Conservation (phyloP, 2,329 filamentous ascomycete species). For the Monilinia aucupariae region DNA sequence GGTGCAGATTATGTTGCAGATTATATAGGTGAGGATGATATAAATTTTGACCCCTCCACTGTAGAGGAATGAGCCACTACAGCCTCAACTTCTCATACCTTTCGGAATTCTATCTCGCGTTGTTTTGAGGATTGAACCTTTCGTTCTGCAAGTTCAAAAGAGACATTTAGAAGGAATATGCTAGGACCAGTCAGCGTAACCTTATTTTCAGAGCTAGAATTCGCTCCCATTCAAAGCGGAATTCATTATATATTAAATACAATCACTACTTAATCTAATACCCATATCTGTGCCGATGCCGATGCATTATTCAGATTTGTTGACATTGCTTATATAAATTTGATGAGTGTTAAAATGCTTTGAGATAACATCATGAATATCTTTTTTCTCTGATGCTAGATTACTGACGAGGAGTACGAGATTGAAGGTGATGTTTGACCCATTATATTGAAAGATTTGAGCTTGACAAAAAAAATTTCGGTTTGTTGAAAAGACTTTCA, state of each 20-base stretch:
- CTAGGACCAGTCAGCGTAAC: conserved; percentile 29
- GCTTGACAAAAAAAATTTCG: not conserved
- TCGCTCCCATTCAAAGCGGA: conserved; percentile 39
- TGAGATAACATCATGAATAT: not conserved
- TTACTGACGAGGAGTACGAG: not conserved
- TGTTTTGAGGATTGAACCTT: not conserved
- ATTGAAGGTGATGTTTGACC: not conserved
- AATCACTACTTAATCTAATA: conserved; percentile 31
- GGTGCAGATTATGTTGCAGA: conserved; percentile 42
- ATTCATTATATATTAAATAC: conserved; percentile 45
- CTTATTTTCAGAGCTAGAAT: conserved; percentile 41
- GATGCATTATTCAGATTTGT: not conserved
- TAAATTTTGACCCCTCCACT: not conserved
- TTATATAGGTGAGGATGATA: conserved; percentile 27
- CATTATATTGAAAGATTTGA: not conserved
- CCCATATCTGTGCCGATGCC: conserved; percentile 16
- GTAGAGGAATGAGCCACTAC: not conserved
- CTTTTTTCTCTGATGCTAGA: not conserved
- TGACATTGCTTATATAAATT: not conserved
- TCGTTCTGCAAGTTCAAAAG: not conserved
- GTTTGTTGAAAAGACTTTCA: not conserved
- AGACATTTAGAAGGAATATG: not conserved
- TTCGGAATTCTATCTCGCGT: not conserved
- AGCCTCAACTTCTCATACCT: not conserved
- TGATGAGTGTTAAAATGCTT: not conserved